Base-by-base conservation (phyloP, 2,329 filamentous ascomycete genomes). In the Colletotrichum eleusines region DNA sequence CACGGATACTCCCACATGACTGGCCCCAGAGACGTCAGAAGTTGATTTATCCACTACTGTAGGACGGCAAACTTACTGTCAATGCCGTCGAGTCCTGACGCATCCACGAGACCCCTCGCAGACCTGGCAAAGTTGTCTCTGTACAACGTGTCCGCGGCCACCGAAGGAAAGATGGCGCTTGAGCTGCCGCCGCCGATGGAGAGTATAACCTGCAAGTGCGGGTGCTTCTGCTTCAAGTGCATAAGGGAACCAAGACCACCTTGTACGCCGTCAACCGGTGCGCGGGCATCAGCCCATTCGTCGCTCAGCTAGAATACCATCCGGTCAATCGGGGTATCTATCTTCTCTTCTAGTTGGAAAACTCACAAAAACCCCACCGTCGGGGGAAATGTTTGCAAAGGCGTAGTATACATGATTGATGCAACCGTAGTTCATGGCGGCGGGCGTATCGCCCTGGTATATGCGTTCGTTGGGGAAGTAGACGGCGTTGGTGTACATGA, bases 341-440 rank as follows among this genome's bases (percentile, higher is more conserved):
- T 64, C 8, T 55, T 71, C 65, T 48, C 46, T 54, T 33, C 48
- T 46, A 60, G 58, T 67, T 64, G n/a, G 53, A 61, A 72, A 18
- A 85, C 89, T 83, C 82, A 95, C 93, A 84, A 92, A 92, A 73
- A 95, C 89, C 63, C 88, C 89, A 60, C 93, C 93, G 78, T 94
- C 91, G 61, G 86, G 81, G 73, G 89, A 89, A 53, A 95, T 88
- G 81, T 88, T 92, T 69, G 92, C 92, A 86, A 93, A 95, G 16
- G 93, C 92, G 78, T 95, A 95, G 80, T 94, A 95, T 33, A 95
- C 89, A 77, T 94, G 91, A 74, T 91, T 94, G 76, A 95, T 90
- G 76, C 91, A 93, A 74, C 89, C 89, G 79, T 94, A 89, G 78
- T 93, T 92, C 77, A 95, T 83, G 66, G 89, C 89, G 1, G 89